Evolutionary conservation across 352 stramenopile genomes (phyloP).

Genomic region (Phytopythium ostracodes): DNA sequence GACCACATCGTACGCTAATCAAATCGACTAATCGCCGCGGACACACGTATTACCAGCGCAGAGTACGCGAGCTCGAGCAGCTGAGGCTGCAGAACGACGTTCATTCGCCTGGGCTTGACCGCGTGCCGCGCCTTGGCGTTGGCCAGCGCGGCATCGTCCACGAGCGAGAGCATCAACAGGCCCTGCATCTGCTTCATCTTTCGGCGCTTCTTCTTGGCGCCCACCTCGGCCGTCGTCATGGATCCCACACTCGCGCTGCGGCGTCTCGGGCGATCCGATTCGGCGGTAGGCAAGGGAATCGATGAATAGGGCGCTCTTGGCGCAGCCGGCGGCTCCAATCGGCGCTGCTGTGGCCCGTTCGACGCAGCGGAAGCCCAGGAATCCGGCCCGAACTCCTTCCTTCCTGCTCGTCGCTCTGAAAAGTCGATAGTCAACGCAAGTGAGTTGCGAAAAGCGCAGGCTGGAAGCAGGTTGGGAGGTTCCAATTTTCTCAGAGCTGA

Average conservation of each 20-base stretch:
- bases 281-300: background rate
- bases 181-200: constrained; percentile 84
- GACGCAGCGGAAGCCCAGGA: background rate
- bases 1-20: background rate
- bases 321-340: no score
- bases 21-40: background rate
- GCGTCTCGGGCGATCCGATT: background rate
- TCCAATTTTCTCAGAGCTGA: constrained; percentile 1
- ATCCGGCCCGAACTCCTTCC: background rate
- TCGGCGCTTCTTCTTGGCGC: constrained; percentile 22
- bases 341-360: background rate
- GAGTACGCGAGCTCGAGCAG: constrained; percentile 66
- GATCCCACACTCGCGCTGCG: background rate
- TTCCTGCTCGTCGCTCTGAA: background rate
- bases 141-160: constrained; percentile 19
- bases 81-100: constrained; percentile 65
- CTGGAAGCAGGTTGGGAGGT: background rate
- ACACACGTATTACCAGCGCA: constrained; percentile 28
- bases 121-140: constrained; percentile 14
- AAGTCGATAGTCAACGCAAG: background rate
- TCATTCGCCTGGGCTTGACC: constrained; percentile 41
- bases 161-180: constrained; percentile 52
- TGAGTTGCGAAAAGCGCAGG: background rate
- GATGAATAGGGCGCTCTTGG: no score
- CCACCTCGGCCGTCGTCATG: constrained; percentile 27